Evolutionary conservation across 306 rosid genomes (phyloP).

Genomic region (Vicia sativa): DNA sequence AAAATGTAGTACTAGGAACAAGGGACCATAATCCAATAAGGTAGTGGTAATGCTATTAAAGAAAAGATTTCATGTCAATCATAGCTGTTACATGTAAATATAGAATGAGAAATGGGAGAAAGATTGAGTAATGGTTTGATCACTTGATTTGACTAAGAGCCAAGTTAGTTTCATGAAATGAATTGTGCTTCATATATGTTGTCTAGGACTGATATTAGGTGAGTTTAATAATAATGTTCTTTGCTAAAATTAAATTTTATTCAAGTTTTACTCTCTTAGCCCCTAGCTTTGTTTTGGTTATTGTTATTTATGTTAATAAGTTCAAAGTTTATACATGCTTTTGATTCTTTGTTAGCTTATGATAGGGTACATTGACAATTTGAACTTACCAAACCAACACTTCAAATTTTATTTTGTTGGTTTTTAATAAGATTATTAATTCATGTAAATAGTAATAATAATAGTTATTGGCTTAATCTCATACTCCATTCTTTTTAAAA

Average conservation of each 20-base stretch:
- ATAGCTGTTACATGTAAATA: slow-evolving; percentile 44
- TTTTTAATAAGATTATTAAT: too few relatives aligned
- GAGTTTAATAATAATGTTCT: slow-evolving; percentile 30
- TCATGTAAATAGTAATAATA: too few relatives aligned
- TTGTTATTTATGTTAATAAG: slow-evolving; percentile 10
- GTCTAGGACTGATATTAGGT: slow-evolving; percentile 30
- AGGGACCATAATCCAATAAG: slow-evolving; percentile 46
- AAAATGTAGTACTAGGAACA: slow-evolving; percentile 40
- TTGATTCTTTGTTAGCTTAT: slow-evolving; percentile 5
- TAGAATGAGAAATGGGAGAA: slow-evolving; percentile 29
- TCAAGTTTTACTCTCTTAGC: slow-evolving; percentile 7
- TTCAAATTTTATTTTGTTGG: too few relatives aligned
- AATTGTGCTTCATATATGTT: slow-evolving; percentile 31
- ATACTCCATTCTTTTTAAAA: too few relatives aligned
- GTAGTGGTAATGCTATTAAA: slow-evolving; percentile 31
- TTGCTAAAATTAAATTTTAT: slow-evolving; percentile 15
- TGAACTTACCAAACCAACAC: too few relatives aligned
- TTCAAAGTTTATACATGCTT: background rate
- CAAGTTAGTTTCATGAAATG: slow-evolving; percentile 34
- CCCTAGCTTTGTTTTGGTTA: slow-evolving; percentile 1
- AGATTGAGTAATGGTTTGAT: slow-evolving; percentile 30
- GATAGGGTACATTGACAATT: background rate
- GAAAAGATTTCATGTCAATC: slow-evolving; percentile 45
- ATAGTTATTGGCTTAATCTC: too few relatives aligned
- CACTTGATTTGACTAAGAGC: slow-evolving; percentile 35